Evolutionary conservation across 306 rosid genomes (phyloP).

Genomic region (Oemleria cerasiformis): DNA sequence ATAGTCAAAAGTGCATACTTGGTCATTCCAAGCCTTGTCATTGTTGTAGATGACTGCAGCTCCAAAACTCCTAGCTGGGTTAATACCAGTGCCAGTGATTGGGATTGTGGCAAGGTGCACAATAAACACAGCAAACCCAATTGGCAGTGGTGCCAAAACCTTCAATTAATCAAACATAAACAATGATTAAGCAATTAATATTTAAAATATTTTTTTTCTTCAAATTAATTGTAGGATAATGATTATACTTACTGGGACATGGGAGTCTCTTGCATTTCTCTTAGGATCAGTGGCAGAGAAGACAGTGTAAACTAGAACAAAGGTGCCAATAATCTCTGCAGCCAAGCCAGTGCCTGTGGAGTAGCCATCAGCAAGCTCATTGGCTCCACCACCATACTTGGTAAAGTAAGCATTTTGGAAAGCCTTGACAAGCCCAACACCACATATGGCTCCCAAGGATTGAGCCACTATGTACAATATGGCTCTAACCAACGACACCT

Average conservation of each 20-base stretch:
- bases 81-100: conserved; percentile 49
- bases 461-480: conserved; percentile 41
- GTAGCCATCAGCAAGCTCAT: conserved; percentile 26
- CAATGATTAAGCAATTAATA: not conserved
- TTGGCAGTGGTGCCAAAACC: conserved; percentile 55
- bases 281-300: conserved; percentile 55
- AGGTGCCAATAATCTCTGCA: conserved; percentile 47
- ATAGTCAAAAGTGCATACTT: conserved; percentile 12
- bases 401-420: conserved; percentile 28
- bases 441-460: conserved; percentile 46
- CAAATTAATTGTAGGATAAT: no score
- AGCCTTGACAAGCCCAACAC: conserved; percentile 42
- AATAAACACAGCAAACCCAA: conserved; percentile 50
- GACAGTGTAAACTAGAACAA: conserved; percentile 50
- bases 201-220: not conserved
- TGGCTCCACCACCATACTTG: conserved; percentile 47
- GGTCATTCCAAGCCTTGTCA: conserved; percentile 39
- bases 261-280: conserved; percentile 41
- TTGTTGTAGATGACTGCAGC: conserved; percentile 38
- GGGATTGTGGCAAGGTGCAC: conserved; percentile 53
- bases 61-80: conserved; percentile 48
- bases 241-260: conserved; percentile 36
- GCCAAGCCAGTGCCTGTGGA: conserved; percentile 42
- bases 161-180: not conserved
- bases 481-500: conserved; percentile 41